Evolutionary conservation across 108 stramenopile species (phyloP).

Genomic region (Skeletonema potamos): DNA sequence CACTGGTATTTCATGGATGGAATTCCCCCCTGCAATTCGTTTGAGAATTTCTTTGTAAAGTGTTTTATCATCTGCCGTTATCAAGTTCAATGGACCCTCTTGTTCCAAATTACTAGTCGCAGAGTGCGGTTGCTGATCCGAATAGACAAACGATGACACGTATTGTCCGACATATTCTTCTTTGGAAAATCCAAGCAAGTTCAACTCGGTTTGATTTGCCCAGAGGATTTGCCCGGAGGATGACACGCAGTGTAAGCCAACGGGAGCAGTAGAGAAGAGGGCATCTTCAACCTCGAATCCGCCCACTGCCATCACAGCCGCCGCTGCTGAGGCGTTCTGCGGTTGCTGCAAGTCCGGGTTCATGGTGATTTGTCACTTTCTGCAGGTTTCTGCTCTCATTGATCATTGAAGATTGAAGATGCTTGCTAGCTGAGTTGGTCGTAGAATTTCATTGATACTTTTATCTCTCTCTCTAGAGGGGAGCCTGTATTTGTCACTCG

Average conservation of each 20-base stretch:
- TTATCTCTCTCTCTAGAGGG: too few species aligned
- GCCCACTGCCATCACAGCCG: constrained; percentile 1
- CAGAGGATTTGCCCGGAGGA: constrained; percentile 41
- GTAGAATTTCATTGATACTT: too few species aligned
- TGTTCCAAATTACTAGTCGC: background rate
- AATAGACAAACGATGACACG: constrained; percentile 46
- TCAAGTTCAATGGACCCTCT: background rate
- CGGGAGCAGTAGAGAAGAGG: constrained; percentile 59
- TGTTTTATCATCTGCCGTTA: constrained; percentile 45
- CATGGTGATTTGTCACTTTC: background rate
- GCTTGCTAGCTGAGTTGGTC: too few species aligned
- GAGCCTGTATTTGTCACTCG: too few species aligned
- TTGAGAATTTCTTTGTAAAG: constrained; percentile 49
- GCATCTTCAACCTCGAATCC: constrained; percentile 48
- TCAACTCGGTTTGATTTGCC: constrained; percentile 55
- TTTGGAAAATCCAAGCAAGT: constrained; percentile 48
- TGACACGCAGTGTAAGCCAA: constrained; percentile 57
- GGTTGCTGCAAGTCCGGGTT: background rate
- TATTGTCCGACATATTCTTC: constrained; percentile 53
- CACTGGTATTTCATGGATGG: constrained; percentile 51
- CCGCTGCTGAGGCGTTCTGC: background rate
- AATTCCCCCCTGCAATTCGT: constrained; percentile 36
- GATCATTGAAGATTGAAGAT: too few species aligned
- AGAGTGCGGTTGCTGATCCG: constrained; percentile 2
- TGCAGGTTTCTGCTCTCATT: too few species aligned